Evolutionary conservation across 352 stramenopile genomes (phyloP).

Genomic region (Phytophthora fragariaefolia): DNA sequence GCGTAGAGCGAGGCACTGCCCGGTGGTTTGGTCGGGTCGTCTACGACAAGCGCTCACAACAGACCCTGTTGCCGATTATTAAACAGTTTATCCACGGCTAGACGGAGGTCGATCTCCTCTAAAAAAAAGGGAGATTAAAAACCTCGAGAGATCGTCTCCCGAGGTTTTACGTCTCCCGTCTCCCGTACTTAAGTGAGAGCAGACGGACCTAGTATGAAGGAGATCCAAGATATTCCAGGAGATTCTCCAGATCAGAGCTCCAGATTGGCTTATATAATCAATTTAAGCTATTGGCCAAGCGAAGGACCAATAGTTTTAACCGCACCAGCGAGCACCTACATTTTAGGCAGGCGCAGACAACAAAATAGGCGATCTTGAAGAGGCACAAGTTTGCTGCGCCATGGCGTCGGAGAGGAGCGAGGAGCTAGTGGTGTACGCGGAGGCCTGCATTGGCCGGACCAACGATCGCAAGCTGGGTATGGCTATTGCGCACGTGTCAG

Average conservation of each 20-base stretch:
- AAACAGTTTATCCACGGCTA: neutral
- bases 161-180: slow-evolving; percentile 2
- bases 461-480: neutral
- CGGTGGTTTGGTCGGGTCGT: too few relatives aligned
- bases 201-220: neutral
- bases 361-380: neutral
- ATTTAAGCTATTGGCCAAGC: neutral
- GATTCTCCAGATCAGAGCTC: neutral
- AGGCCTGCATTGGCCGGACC: neutral
- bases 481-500: slow-evolving; percentile 8
- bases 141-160: slow-evolving; percentile 2
- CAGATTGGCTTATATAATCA: neutral
- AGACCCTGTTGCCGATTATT: neutral
- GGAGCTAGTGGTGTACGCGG: slow-evolving; percentile 4
- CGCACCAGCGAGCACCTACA: neutral
- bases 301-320: neutral
- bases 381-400: neutral
- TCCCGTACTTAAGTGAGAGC: slow-evolving; percentile 2
- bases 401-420: neutral
- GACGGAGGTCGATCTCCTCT: neutral
- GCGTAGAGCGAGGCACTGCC: too few relatives aligned
- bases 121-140: slow-evolving; percentile 5
- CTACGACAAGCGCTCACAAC: neutral
- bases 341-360: neutral
- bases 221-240: neutral